Conservation (phyloP, 2,329 filamentous ascomycete genomes). For the Ascochyta rabiei region DNA sequence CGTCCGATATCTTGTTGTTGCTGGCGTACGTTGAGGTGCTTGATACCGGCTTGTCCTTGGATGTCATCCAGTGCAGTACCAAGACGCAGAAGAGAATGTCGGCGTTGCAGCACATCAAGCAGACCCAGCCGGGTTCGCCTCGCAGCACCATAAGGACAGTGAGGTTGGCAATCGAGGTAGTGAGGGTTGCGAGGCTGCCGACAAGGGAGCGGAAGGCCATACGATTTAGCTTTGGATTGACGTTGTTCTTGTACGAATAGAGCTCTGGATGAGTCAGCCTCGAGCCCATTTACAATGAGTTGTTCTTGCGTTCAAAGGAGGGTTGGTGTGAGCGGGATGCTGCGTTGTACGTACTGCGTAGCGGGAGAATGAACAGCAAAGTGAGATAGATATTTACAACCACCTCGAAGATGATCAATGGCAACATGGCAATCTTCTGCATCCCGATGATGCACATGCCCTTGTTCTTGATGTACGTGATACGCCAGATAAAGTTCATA, state of each 20-base stretch:
- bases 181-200: conserved; percentile 62
- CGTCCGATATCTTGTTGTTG: background rate
- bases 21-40: background rate
- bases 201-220: conserved; percentile 65
- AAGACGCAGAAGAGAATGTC: conserved; percentile 67
- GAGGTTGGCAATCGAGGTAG: conserved; percentile 65
- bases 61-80: conserved; percentile 67
- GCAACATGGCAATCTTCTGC: conserved; percentile 63
- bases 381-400: conserved; percentile 68
- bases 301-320: no score
- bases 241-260: conserved; percentile 60
- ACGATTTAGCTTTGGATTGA: conserved; percentile 54
- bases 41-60: conserved; percentile 23
- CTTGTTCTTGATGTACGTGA: conserved; percentile 59
- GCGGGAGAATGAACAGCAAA: conserved; percentile 65
- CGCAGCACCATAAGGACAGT: conserved; percentile 63
- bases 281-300: background rate
- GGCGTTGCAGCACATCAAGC: conserved; percentile 68
- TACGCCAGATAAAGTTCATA: conserved; percentile 64
- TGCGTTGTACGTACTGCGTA: conserved; percentile 55
- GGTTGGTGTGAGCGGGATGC: no score
- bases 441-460: conserved; percentile 68
- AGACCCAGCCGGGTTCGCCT: conserved; percentile 69
- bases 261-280: conserved; percentile 50
- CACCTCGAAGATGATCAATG: conserved; percentile 66